Percentiles rank a stretch among this genome's conserved stretches.
Conservation (phyloP, 2,329 filamentous ascomycete genomes). For the Xylaria sp. region DNA sequence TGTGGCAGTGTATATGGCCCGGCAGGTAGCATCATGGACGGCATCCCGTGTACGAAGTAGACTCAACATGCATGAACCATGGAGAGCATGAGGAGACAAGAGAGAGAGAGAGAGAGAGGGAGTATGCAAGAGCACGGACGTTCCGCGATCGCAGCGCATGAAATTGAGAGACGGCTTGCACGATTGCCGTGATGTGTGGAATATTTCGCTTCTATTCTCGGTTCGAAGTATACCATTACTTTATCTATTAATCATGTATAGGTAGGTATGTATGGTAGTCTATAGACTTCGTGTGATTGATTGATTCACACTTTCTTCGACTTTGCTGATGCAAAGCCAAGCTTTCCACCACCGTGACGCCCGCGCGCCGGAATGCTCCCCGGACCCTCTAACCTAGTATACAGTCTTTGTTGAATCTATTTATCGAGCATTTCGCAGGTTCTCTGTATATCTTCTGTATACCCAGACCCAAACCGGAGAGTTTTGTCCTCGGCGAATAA, state of each 20-base stretch:
- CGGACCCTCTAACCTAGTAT: constrained; percentile 1
- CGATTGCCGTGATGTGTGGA: constrained; percentile 23
- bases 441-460: background rate
- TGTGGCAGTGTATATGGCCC: background rate
- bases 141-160: constrained; percentile 1
- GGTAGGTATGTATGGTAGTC: background rate
- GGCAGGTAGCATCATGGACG: background rate
- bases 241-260: background rate
- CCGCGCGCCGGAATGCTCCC: background rate
- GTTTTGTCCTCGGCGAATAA: background rate
- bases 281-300: background rate
- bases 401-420: constrained; percentile 11
- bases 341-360: constrained; percentile 1
- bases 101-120: background rate
- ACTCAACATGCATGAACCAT: constrained; percentile 5
- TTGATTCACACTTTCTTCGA: background rate
- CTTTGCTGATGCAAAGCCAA: constrained; percentile 13
- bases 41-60: background rate
- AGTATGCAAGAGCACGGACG: constrained; percentile 18
- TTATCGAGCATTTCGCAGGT: constrained; percentile 2
- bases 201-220: constrained; percentile 29
- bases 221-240: constrained; percentile 4
- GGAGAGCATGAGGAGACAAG: constrained; percentile 7
- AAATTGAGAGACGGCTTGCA: constrained; percentile 26
- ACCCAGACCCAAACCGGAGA: background rate